Percentiles rank a stretch among this genome's conserved stretches.
Conservation (phyloP, 371 early-diverging fungal genomes). For the Haplosporangium sp. region DNA sequence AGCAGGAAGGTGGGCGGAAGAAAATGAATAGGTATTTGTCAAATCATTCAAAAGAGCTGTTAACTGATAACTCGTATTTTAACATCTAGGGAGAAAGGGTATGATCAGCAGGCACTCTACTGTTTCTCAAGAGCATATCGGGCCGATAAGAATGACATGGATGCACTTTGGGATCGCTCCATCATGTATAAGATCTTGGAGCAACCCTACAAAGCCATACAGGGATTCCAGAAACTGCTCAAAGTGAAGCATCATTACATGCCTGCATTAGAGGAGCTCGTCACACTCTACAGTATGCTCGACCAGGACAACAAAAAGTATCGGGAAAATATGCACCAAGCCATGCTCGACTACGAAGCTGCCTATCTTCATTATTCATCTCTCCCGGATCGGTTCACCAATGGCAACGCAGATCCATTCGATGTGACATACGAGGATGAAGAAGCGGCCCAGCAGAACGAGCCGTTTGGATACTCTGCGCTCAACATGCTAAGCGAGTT, state of each 20-base stretch:
- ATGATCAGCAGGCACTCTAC: conserved; percentile 83
- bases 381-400: conserved; percentile 33
- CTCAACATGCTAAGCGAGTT: conserved; percentile 88
- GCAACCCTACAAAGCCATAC: conserved; percentile 63
- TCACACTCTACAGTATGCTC: conserved; percentile 46
- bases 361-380: conserved; percentile 56
- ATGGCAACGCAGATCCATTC: conserved; percentile 32
- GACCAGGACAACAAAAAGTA: conserved; percentile 48
- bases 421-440: conserved; percentile 49
- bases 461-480: conserved; percentile 79
- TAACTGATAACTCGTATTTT: neutral
- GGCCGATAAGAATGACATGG: conserved; percentile 73
- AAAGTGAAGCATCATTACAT: conserved; percentile 45
- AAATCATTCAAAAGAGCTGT: conserved; percentile 2
- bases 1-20: too few species aligned
- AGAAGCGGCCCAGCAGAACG: conserved; percentile 33
- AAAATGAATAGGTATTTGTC: too few species aligned
- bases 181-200: conserved; percentile 64
- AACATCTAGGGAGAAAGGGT: conserved; percentile 68
- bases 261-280: conserved; percentile 51
- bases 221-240: conserved; percentile 37
- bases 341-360: conserved; percentile 60
- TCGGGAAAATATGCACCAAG: conserved; percentile 50
- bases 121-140: conserved; percentile 77
- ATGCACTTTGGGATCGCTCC: conserved; percentile 78